Conservation (phyloP, 2,329 filamentous ascomycete genomes). For the Sordariomycetes sp. region DNA sequence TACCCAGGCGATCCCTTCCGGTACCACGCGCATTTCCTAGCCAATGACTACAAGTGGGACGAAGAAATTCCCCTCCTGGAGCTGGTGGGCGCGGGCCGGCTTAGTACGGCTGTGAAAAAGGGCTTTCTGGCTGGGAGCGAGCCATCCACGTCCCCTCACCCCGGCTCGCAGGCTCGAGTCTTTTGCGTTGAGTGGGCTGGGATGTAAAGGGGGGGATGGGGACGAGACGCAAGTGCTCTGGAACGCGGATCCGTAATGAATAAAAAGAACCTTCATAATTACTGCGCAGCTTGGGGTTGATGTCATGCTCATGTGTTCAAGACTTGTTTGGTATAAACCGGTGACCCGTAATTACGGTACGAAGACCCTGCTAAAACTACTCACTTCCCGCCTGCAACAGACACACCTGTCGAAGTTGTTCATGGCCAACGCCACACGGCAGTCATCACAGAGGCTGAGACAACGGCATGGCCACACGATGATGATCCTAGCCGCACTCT, state of each 20-base stretch:
- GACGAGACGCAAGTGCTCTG: background rate
- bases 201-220: constrained; percentile 48
- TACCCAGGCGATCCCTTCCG: constrained; percentile 92
- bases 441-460: constrained; percentile 89
- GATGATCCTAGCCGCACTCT: constrained; percentile 73
- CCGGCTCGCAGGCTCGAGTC: constrained; percentile 41
- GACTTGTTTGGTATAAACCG: background rate
- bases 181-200: constrained; percentile 93
- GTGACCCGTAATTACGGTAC: constrained; percentile 48
- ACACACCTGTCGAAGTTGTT: constrained; percentile 97
- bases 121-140: constrained; percentile 77
- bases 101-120: constrained; percentile 95
- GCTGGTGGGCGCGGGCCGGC: constrained; percentile 71
- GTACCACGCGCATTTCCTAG: constrained; percentile 92
- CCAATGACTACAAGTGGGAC: constrained; percentile 77
- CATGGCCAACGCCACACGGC: constrained; percentile 83
- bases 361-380: constrained; percentile 83
- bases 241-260: background rate
- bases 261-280: background rate
- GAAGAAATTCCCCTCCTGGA: constrained; percentile 77
- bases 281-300: background rate
- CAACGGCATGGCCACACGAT: constrained; percentile 97
- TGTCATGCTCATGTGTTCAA: background rate
- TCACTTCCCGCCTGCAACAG: constrained; percentile 80
- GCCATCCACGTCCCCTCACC: constrained; percentile 8